Percentiles rank a stretch among this genome's conserved stretches.
These are phyloP conservation scores for Daldinia caldariorum DNA, from an alignment of 495 filamentous ascomycete genomes.

Conservation along the genomic window DNA sequence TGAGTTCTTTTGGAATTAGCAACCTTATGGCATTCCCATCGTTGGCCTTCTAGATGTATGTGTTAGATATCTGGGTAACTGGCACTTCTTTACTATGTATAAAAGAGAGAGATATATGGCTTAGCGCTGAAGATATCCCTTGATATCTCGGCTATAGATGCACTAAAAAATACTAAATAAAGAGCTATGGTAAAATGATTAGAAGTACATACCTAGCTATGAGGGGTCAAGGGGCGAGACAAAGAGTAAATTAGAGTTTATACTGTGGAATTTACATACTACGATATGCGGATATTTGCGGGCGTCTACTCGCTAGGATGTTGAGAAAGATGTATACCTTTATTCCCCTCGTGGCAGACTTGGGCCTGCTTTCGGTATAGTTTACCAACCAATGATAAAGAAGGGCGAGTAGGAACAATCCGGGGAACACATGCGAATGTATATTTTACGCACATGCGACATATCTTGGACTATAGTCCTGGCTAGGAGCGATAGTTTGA, in stretches of 20 bases:
- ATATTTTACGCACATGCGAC: background rate
- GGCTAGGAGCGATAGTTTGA: background rate
- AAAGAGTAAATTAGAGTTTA: constrained; percentile 2
- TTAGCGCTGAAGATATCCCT: background rate
- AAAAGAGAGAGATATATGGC: background rate
- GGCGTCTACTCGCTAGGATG: background rate
- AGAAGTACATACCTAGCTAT: background rate
- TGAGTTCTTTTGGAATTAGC: background rate
- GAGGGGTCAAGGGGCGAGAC: background rate
- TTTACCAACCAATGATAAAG: background rate
- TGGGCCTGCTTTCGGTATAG: constrained; percentile 6
- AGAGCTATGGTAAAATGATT: background rate
- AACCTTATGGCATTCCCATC: background rate
- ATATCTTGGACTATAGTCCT: background rate
- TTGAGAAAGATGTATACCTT: background rate
- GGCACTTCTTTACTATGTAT: too few relatives aligned
- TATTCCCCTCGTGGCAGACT: background rate
- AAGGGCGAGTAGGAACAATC: background rate
- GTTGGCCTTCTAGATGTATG: background rate
- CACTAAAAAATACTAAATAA: background rate
- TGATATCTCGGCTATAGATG: too few relatives aligned
- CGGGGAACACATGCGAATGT: background rate
- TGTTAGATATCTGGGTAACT: background rate
- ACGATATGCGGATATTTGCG: background rate
- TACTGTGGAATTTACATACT: background rate